These are phyloP conservation scores for Leptomonas seymouri DNA, from an alignment of 208 protist species.

Conservation along the genomic window DNA sequence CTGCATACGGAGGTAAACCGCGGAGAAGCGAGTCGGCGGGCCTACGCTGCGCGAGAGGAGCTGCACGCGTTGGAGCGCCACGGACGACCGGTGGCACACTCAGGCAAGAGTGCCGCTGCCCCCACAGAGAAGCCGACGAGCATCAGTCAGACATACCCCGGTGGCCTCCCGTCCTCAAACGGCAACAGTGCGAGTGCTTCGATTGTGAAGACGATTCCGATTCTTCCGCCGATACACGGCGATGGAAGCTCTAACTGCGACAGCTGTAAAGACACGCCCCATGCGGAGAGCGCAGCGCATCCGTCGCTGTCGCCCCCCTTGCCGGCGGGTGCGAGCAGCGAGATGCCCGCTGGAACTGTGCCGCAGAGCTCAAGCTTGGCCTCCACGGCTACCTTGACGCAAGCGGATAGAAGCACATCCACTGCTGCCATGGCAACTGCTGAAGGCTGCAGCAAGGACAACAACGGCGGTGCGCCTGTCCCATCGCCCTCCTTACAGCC, in stretches of 20 bases:
- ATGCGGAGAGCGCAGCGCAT: not conserved
- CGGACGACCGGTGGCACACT: constrained; percentile 10
- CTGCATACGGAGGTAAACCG: constrained; percentile 55
- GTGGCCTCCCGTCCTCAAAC: not conserved
- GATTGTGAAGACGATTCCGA: not conserved
- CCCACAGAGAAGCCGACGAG: not conserved
- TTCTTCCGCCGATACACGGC: not conserved
- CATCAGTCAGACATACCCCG: constrained; percentile 11
- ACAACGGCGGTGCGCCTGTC: not conserved
- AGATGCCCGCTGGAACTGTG: not conserved
- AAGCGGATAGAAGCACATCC: not conserved
- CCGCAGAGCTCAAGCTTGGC: not conserved
- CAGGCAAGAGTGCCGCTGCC: not conserved
- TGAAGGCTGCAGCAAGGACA: too few relatives aligned
- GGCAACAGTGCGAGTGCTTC: not conserved
- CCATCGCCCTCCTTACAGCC: not conserved
- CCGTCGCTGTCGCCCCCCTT: not conserved
- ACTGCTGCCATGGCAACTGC: not conserved
- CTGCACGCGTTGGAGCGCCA: constrained; percentile 69
- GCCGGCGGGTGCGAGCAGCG: constrained; percentile 2
- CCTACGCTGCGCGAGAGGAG: constrained; percentile 69
- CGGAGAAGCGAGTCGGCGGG: constrained; percentile 59
- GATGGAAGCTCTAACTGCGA: not conserved
- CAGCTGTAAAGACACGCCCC: not conserved
- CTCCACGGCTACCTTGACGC: not conserved